Conservation (phyloP, 1,284 basidiomycete species). For the Fomitopsis schrenkii region DNA sequence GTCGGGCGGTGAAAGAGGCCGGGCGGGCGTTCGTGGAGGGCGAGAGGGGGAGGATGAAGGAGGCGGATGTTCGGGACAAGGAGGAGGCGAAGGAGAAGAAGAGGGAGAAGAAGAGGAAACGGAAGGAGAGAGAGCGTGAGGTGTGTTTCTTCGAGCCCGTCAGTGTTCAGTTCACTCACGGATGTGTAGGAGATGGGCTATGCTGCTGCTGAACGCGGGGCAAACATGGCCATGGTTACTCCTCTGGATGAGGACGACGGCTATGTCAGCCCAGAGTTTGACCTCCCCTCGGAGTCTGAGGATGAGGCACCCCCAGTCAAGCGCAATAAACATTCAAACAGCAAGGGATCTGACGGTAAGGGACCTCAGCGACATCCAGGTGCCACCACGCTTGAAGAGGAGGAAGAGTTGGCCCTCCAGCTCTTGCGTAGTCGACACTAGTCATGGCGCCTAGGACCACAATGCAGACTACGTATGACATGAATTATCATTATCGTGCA, state of each 20-base stretch:
- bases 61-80: constrained; percentile 74
- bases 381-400: constrained; percentile 18
- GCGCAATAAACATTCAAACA: constrained; percentile 11
- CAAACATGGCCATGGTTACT: constrained; percentile 26
- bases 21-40: constrained; percentile 68
- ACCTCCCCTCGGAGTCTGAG: constrained; percentile 45
- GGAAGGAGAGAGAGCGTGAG: constrained; percentile 82
- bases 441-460: neutral
- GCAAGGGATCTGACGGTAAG: neutral
- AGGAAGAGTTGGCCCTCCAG: constrained; percentile 26
- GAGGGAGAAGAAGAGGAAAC: constrained; percentile 76
- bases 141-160: constrained; percentile 31
- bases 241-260: constrained; percentile 52
- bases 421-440: constrained; percentile 22
- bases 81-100: constrained; percentile 85
- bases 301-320: constrained; percentile 38
- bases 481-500: too few species aligned
- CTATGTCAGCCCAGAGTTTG: constrained; percentile 73
- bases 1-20: constrained; percentile 49
- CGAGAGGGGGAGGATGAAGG: constrained; percentile 69
- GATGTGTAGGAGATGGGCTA: constrained; percentile 7
- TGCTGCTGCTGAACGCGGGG: constrained; percentile 20
- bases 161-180: constrained; percentile 5
- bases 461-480: too few species aligned
- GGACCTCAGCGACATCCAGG: neutral